phyloP scores from a whole-genome alignment of 169 alveolate genomes.

The Amoebophrya sp. region DNA sequence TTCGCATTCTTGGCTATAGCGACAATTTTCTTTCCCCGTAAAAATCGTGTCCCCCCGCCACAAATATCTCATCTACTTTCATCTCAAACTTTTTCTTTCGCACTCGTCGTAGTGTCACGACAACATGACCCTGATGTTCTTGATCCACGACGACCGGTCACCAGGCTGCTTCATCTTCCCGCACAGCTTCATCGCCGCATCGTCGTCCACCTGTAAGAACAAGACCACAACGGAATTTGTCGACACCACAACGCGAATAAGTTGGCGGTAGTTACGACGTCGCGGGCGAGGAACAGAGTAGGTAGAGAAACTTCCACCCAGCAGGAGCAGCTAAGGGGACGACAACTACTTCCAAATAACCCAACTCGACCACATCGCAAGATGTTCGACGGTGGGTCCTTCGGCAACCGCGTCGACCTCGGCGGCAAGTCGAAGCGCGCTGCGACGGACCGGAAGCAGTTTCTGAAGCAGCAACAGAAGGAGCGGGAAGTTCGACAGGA shows the following conservation, averaged over 20 bases:
- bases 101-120: no score
- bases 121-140: no score
- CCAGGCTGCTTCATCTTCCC: no score
- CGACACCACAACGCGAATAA: no score
- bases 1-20: no score
- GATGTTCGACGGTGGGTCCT: background rate
- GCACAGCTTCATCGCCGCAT: background rate
- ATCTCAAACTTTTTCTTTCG: no score
- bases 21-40: no score
- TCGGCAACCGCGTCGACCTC: background rate
- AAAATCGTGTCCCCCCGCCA: no score
- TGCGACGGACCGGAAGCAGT: background rate
- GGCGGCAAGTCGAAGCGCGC: constrained; percentile 8
- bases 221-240: background rate
- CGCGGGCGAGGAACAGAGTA: no score
- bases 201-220: background rate
- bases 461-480: background rate
- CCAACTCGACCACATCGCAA: background rate
- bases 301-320: background rate
- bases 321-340: background rate
- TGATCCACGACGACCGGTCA: no score
- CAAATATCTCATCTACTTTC: no score
- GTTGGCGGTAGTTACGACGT: no score
- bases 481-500: background rate
- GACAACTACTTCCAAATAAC: background rate